Conservation (phyloP, 176 grass and related monocot genomes). For the Oryza rufipogon region DNA sequence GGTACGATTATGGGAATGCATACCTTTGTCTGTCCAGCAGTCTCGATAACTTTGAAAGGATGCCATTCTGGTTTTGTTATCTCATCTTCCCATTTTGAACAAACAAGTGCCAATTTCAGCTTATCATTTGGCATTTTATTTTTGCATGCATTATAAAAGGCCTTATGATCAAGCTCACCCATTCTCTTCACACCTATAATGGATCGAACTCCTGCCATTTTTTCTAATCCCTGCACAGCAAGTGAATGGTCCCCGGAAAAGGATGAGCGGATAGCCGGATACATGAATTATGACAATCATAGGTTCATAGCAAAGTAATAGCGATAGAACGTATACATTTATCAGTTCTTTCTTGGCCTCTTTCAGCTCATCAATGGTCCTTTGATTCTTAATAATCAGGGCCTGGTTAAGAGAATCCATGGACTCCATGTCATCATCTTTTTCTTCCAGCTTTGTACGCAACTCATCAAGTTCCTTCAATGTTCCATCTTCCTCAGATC, state of each 20-base stretch:
- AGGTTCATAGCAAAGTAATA: conserved; percentile 12
- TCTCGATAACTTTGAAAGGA: conserved; percentile 61
- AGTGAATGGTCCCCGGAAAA: conserved; percentile 34
- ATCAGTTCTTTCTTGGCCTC: conserved; percentile 60
- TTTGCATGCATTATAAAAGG: conserved; percentile 63
- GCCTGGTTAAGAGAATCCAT: conserved; percentile 51
- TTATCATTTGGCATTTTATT: conserved; percentile 42
- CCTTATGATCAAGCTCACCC: conserved; percentile 75
- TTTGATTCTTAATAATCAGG: conserved; percentile 52
- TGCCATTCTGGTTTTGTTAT: conserved; percentile 73
- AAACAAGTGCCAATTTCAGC: conserved; percentile 30
- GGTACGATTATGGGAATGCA: too few relatives aligned
- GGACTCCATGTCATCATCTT: conserved; percentile 49
- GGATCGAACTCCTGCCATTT: conserved; percentile 39
- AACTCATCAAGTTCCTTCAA: conserved; percentile 40
- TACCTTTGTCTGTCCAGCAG: conserved; percentile 56
- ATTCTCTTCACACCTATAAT: conserved; percentile 73
- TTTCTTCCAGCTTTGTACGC: conserved; percentile 43
- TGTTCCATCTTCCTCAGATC: conserved; percentile 38
- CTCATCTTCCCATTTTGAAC: conserved; percentile 72
- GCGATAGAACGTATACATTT: conserved; percentile 8
- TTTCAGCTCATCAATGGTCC: conserved; percentile 61
- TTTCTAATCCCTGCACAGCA: conserved; percentile 48
- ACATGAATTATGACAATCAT: neutral
- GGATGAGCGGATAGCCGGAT: neutral